Evolutionary conservation across 2,329 filamentous ascomycete genomes (phyloP), one percentile per base, ranked within the genome.

Genomic region (Fusarium sp.): DNA sequence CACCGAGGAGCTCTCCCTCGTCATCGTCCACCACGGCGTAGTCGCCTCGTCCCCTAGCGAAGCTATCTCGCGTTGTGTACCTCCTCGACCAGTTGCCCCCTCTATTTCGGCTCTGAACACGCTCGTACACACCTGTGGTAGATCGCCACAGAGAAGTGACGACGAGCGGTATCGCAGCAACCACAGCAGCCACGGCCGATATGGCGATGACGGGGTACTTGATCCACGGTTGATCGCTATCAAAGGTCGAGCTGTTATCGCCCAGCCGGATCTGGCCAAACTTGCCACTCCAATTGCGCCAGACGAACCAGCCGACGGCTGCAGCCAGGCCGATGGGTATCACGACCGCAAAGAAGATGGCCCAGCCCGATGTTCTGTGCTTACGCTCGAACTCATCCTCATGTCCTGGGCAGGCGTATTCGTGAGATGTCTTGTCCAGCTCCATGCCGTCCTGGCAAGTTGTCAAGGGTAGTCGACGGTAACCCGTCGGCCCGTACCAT

Each of bases 231-330:
- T 91, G 89, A 55, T 97, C 92, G 68, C 88, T 87, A 76, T 94
- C 90, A 67, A 95, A 79, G 23, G 76, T 79, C 63, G 76, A 75
- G 56, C 76, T 77, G 72, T 82, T 81, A 70, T 98, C 96, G 60
- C 96, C 96, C 13, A 99, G 89, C 23, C 94, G 89, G 78, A 99
- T 95, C 78, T 95, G 91, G 11, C 96, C 96, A 78, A 98, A 97
- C 78, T 97, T 97, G 80, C 90, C 90, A 73, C 90, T 91, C 93
- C 94, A 98, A 81, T 93, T 93, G 65, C 85, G 88, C 85, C 91
- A 97, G 18, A 95, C 91, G 81, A 90, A 98, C 85, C 93, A 98
- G 40, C 96, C 96, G 13, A 92, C 86, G 6, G 85, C 91, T 1
- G 84, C 87, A 1, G 96, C 95, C 1, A 90, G 83, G 2, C 82